Base-by-base conservation (phyloP, 768 basidiomycete genomes). In the Mycena polygramma region DNA sequence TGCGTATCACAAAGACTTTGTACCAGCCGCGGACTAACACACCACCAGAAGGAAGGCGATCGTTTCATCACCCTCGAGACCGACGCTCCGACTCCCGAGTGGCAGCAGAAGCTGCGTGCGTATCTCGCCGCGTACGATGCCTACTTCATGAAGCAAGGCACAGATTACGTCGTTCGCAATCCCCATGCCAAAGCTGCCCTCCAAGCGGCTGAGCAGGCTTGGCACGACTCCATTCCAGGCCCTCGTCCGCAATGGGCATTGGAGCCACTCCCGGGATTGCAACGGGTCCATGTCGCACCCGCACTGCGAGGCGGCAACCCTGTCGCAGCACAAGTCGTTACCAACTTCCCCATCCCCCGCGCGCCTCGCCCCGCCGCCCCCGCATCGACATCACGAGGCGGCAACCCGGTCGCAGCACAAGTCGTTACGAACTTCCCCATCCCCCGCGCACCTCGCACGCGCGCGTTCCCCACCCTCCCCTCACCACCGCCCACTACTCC, bases 261-360 rank as follows among this genome's bases (percentile, higher is more conserved):
- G 26, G 10, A 69, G 60, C 60, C 68, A 49, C 61, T 69, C n/a
- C 68, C 66, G 2, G 66, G 66, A 3, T 8, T 68, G 2, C 13
- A 49, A 13, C 19, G 57, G 30, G 57, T 66, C 6, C 57, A 17
- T 43, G 26, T 9, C 15, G 19, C 64, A 30, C 41, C 41, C 17
- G 41, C 41, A 10, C 41, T 15, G 15, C 41, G 41, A 41, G 41
- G 11, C 41, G 41, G 48, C 59, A 19, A 20, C 20, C 39, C 10
- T 9, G 36, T 36, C 51, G 41, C 30, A 30, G 30, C 30, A 30
- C 30, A 30, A 30, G 30, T 30, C 30, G 30, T 30, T 30, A 30
- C 30, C 30, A 30, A 30, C 30, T 30, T 30, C 30, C 30, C 30
- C 30, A 30, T 30, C 30, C 30, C 30, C 30, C 30, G 30, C 30